Percentiles rank a stretch among this genome's conserved stretches.
Evolutionary conservation across 2,329 filamentous ascomycete genomes (phyloP).

Genomic region (Setomelanomma holmii): DNA sequence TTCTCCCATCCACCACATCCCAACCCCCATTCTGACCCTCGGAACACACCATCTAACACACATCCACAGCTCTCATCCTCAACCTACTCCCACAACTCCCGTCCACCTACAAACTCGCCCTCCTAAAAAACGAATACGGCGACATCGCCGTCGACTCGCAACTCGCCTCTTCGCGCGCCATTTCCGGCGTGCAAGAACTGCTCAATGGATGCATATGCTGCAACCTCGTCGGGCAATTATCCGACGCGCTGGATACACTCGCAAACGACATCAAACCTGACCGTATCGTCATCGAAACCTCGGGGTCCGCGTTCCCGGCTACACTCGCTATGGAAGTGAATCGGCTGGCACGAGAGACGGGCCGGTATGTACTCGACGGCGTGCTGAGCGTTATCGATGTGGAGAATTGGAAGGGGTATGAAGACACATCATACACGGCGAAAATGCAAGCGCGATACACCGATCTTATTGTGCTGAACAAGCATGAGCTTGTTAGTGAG

Average conservation of each 20-base stretch:
- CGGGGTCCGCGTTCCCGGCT: conserved; percentile 80
- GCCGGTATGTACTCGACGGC: conserved; percentile 78
- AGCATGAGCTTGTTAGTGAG: conserved; percentile 83
- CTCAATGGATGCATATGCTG: conserved; percentile 99
- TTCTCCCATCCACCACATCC: too few relatives aligned
- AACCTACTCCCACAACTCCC: conserved; percentile 92
- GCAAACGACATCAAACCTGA: conserved; percentile 69
- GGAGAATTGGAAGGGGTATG: conserved; percentile 93
- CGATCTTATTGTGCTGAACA: conserved; percentile 90
- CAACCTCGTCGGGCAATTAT: conserved; percentile 92
- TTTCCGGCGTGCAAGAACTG: conserved; percentile 89
- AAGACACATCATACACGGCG: conserved; percentile 88
- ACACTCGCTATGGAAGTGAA: conserved; percentile 93
- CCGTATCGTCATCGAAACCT: conserved; percentile 93
- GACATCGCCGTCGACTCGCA: conserved; percentile 93
- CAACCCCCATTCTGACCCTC: conserved; percentile 3
- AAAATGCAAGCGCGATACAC: conserved; percentile 88
- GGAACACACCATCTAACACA: conserved; percentile 48
- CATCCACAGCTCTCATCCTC: conserved; percentile 72
- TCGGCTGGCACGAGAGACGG: conserved; percentile 73
- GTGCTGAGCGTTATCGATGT: conserved; percentile 91
- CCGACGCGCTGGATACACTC: conserved; percentile 79
- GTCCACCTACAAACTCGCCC: conserved; percentile 85
- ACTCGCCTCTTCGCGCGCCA: conserved; percentile 80
- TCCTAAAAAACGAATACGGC: conserved; percentile 98